Percentiles rank a stretch among this genome's conserved stretches.
Conservation (phyloP, 305 asterid genomes). For the Fraxinus nigra region DNA sequence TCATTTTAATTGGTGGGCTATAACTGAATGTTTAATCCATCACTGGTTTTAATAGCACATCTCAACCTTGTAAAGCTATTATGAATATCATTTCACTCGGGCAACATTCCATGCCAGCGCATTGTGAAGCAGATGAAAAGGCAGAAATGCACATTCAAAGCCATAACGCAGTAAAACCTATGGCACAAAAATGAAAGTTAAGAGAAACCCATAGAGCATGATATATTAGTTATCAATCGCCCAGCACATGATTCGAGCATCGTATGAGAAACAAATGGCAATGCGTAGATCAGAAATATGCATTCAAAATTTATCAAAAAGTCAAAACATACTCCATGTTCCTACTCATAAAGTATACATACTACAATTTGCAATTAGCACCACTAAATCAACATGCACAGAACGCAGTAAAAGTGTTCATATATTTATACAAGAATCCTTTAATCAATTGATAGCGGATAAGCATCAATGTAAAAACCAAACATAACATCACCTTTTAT, state of each 20-base stretch:
- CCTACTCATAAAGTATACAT: neutral
- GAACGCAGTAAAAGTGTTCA: neutral
- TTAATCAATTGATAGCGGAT: slow-evolving; percentile 3
- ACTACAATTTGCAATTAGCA: neutral
- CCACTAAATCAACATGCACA: neutral
- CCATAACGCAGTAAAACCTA: neutral
- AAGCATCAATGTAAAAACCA: neutral
- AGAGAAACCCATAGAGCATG: neutral
- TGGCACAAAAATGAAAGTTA: neutral
- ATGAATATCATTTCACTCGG: neutral
- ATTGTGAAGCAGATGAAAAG: neutral
- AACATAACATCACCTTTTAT: neutral
- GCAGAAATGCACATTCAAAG: neutral
- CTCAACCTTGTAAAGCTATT: neutral
- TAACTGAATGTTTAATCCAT: neutral
- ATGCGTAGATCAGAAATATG: neutral
- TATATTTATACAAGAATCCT: neutral
- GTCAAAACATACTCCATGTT: neutral
- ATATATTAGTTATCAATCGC: neutral
- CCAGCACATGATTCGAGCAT: neutral
- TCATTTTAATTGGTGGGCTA: neutral
- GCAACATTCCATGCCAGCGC: neutral
- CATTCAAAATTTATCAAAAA: neutral
- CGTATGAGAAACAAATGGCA: neutral
- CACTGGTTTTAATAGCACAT: neutral